Evolutionary conservation across 345 rosid genomes (phyloP).

Genomic region (Ceriops zippeliana): DNA sequence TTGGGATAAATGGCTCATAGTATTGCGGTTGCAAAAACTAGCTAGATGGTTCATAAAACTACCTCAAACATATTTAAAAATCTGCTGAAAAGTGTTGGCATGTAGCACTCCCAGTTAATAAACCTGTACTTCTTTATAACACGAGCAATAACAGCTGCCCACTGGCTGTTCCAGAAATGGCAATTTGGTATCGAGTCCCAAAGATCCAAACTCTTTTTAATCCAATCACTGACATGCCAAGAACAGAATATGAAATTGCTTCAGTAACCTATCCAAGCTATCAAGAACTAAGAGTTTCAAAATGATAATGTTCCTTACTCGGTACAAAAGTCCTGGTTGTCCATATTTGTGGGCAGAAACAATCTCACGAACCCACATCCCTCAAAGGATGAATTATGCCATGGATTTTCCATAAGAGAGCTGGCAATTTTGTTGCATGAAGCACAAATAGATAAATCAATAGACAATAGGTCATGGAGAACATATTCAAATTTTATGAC

Average conservation of each 20-base stretch:
- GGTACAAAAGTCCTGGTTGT: conserved; percentile 82
- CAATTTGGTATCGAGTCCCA: conserved; percentile 97
- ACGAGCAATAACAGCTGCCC: conserved; percentile 86
- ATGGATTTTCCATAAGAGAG: conserved; percentile 86
- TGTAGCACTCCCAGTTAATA: conserved; percentile 76
- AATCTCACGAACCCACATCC: conserved; percentile 93
- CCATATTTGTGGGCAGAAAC: conserved; percentile 86
- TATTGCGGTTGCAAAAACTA: background rate
- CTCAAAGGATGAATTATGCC: conserved; percentile 96
- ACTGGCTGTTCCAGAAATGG: conserved; percentile 97
- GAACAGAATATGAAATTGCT: conserved; percentile 17
- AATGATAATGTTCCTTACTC: conserved; percentile 47
- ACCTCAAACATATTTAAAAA: conserved; percentile 98
- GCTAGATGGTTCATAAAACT: conserved; percentile 25
- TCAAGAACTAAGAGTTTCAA: conserved; percentile 6
- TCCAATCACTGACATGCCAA: conserved; percentile 67
- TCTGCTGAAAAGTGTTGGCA: conserved; percentile 71
- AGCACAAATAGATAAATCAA: conserved; percentile 5
- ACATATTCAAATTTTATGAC: background rate
- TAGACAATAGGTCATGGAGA: conserved; percentile 1
- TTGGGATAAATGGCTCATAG: background rate
- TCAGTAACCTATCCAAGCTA: conserved; percentile 10
- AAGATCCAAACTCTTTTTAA: conserved; percentile 55
- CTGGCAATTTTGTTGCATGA: conserved; percentile 38
- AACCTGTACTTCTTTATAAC: conserved; percentile 71